phyloP scores from a whole-genome alignment of 805 yeast species.

The Yarrowia divulgata region DNA sequence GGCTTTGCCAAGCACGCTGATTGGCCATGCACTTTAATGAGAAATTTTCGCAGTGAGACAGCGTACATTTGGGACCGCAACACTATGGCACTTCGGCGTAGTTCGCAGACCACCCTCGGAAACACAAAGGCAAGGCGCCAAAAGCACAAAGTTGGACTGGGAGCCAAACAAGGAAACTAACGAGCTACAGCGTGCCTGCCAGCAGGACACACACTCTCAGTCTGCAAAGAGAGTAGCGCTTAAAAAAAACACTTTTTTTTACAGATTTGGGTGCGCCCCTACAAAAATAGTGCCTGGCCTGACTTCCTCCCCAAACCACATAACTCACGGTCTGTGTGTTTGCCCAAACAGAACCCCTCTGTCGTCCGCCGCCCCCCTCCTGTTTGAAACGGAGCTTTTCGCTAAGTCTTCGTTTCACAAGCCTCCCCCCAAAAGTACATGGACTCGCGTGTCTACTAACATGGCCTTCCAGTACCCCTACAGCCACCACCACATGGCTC shows the following conservation, averaged over 20 bases:
- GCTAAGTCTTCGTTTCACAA: slow-evolving; percentile 43
- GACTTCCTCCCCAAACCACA: slow-evolving; percentile 30
- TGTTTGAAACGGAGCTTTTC: slow-evolving; percentile 44
- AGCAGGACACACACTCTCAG: too few relatives aligned
- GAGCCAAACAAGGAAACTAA: slow-evolving; percentile 28
- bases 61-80: background rate
- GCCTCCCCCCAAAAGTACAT: slow-evolving; percentile 38
- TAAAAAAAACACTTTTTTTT: slow-evolving; percentile 5
- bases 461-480: slow-evolving; percentile 42
- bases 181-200: background rate
- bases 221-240: slow-evolving; percentile 1
- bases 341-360: slow-evolving; percentile 6
- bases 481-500: slow-evolving; percentile 42
- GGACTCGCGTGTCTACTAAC: slow-evolving; percentile 28
- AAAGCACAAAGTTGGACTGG: background rate
- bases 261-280: background rate
- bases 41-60: slow-evolving; percentile 13
- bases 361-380: background rate
- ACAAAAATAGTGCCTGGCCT: slow-evolving; percentile 18
- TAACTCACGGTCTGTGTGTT: slow-evolving; percentile 23
- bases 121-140: background rate
- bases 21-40: slow-evolving; percentile 23
- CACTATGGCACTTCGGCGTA: background rate
- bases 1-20: background rate
- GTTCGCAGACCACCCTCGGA: background rate